Evolutionary conservation across 2,329 filamentous ascomycete species (phyloP).

Genomic region (Calonectria montana): DNA sequence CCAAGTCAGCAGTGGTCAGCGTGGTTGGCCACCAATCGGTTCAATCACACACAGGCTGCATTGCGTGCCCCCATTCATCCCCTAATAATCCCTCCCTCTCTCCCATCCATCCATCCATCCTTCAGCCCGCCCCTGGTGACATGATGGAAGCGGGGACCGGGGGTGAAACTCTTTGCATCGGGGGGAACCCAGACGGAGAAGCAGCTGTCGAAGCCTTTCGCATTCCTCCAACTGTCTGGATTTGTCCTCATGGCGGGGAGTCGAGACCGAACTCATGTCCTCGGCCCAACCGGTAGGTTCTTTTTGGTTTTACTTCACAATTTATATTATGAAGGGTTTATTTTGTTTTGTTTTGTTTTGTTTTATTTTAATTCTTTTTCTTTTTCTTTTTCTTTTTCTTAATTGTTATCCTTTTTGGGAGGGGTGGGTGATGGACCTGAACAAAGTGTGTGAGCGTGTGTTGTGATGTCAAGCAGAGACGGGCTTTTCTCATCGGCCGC

Average conservation of each 20-base stretch:
- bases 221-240: neutral
- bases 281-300: neutral
- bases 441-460: neutral
- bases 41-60: neutral
- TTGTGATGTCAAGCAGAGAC: slow-evolving; percentile 1
- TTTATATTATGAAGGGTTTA: too few species aligned
- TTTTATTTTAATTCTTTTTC: too few species aligned
- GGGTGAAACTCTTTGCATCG: neutral
- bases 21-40: neutral
- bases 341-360: too few species aligned
- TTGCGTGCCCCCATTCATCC: neutral
- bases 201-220: neutral
- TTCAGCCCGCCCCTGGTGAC: neutral
- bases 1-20: slow-evolving; percentile 7
- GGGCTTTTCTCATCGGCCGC: slow-evolving; percentile 7
- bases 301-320: too few species aligned
- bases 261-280: neutral
- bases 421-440: neutral
- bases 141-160: neutral
- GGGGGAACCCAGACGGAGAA: neutral
- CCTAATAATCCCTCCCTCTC: neutral
- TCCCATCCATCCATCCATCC: neutral
- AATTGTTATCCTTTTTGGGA: too few species aligned
- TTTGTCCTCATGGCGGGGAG: neutral
- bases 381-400: too few species aligned